Percentiles rank a stretch among this genome's conserved stretches.
Evolutionary conservation across 805 yeast genomes (phyloP).

Genomic region (Groenewaldozyma tartarivorans): DNA sequence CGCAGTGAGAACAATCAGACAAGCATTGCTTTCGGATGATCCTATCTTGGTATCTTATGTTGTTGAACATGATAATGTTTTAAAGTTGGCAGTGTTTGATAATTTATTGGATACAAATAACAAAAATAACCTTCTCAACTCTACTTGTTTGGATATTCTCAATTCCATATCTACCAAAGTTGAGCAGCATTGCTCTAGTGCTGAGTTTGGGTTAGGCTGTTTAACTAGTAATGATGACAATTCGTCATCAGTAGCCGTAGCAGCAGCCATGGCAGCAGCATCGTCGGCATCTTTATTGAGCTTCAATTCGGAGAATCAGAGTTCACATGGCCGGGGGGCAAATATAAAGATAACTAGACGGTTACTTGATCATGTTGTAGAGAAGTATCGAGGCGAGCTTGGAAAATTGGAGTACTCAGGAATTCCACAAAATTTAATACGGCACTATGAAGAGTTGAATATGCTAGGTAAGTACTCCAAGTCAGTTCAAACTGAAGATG

Average conservation of each 20-base stretch:
- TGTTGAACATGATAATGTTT: background rate
- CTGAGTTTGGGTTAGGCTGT: background rate
- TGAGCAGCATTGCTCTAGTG: background rate
- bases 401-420: background rate
- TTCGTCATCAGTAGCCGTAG: background rate
- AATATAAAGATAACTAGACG: background rate
- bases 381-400: background rate
- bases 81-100: background rate
- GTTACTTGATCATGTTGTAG: background rate
- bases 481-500: background rate
- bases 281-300: background rate
- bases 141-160: constrained; percentile 60
- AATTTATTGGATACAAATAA: constrained; percentile 28
- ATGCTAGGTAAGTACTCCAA: background rate
- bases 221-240: constrained; percentile 3
- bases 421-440: background rate
- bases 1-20: background rate
- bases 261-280: background rate
- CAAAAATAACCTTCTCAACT: constrained; percentile 56
- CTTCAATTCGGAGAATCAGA: background rate
- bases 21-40: background rate
- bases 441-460: background rate
- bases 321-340: background rate
- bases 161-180: background rate
- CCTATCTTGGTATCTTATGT: background rate